Conservation (phyloP, 1,284 basidiomycete genomes). For the Limonomyces culmigenus region DNA sequence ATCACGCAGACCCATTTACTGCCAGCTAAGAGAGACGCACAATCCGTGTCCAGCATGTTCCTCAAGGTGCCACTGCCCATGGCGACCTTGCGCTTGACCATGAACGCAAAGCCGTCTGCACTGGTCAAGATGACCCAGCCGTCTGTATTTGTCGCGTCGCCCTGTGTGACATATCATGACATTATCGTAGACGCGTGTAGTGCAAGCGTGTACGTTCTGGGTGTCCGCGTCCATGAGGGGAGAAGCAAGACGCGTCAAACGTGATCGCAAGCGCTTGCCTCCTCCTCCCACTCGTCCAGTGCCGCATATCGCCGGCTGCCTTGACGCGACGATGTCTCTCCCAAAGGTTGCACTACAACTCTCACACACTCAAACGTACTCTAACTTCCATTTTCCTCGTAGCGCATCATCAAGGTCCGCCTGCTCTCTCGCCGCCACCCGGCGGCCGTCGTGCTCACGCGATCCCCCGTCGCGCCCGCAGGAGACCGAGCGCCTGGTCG, state of each 20-base stretch:
- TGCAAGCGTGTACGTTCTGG: too few relatives aligned
- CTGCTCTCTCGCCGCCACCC: neutral
- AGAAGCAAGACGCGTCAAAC: too few relatives aligned
- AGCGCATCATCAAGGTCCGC: slow-evolving; percentile 42
- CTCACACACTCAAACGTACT: neutral
- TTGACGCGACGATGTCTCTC: slow-evolving; percentile 4
- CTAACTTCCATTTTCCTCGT: slow-evolving; percentile 2
- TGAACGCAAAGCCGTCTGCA: slow-evolving; percentile 41
- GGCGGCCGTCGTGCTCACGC: neutral
- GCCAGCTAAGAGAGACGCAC: slow-evolving; percentile 10
- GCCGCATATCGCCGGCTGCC: neutral
- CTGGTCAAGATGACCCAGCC: slow-evolving; percentile 53
- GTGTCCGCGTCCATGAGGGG: too few relatives aligned
- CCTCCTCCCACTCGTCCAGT: too few relatives aligned
- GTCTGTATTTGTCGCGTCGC: too few relatives aligned
- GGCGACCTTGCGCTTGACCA: slow-evolving; percentile 38
- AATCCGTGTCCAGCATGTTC: slow-evolving; percentile 22
- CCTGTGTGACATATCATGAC: too few relatives aligned
- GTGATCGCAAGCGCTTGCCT: too few relatives aligned
- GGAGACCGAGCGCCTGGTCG: slow-evolving; percentile 94
- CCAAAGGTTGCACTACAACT: too few relatives aligned
- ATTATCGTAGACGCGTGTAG: too few relatives aligned
- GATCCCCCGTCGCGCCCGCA: slow-evolving; percentile 16
- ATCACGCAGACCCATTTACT: slow-evolving; percentile 3
- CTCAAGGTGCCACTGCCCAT: slow-evolving; percentile 38